Percentiles rank a stretch among this genome's conserved stretches.
Conservation (phyloP, 2,329 filamentous ascomycete genomes). For the Exophiala spinifera region DNA sequence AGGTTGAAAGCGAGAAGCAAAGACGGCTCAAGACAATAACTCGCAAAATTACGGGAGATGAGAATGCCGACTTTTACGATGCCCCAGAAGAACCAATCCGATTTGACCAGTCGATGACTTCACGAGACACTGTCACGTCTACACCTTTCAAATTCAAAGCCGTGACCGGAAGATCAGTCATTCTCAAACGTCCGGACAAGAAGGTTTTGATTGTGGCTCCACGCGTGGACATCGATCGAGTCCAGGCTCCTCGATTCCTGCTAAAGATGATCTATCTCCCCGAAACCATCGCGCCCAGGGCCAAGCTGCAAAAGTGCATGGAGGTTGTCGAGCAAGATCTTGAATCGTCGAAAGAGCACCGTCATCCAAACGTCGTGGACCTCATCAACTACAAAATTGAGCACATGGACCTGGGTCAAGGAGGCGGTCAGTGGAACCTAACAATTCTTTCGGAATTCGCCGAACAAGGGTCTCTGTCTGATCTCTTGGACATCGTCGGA, state of each 20-base stretch:
- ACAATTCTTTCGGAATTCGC: slow-evolving; percentile 73
- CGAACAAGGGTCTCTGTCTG: slow-evolving; percentile 76
- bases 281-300: slow-evolving; percentile 55
- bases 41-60: slow-evolving; percentile 16
- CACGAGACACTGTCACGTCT: slow-evolving; percentile 59
- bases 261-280: slow-evolving; percentile 68
- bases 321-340: slow-evolving; percentile 73
- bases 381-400: slow-evolving; percentile 81
- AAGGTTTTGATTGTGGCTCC: slow-evolving; percentile 66
- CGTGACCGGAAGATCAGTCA: slow-evolving; percentile 66
- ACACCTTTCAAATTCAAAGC: slow-evolving; percentile 65
- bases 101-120: slow-evolving; percentile 47
- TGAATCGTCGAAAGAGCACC: slow-evolving; percentile 69
- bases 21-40: slow-evolving; percentile 16
- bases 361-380: slow-evolving; percentile 73
- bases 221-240: slow-evolving; percentile 58
- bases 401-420: slow-evolving; percentile 41
- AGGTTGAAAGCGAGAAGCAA: slow-evolving; percentile 23
- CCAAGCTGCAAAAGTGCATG: slow-evolving; percentile 70
- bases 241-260: slow-evolving; percentile 61
- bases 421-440: slow-evolving; percentile 62
- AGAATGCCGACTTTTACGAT: slow-evolving; percentile 20
- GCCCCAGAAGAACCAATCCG: slow-evolving; percentile 32
- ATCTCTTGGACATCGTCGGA: slow-evolving; percentile 76
- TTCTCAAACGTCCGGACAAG: slow-evolving; percentile 64